Base-by-base conservation (phyloP, 2,329 filamentous ascomycete genomes). In the Trichoderma endophyticum region DNA sequence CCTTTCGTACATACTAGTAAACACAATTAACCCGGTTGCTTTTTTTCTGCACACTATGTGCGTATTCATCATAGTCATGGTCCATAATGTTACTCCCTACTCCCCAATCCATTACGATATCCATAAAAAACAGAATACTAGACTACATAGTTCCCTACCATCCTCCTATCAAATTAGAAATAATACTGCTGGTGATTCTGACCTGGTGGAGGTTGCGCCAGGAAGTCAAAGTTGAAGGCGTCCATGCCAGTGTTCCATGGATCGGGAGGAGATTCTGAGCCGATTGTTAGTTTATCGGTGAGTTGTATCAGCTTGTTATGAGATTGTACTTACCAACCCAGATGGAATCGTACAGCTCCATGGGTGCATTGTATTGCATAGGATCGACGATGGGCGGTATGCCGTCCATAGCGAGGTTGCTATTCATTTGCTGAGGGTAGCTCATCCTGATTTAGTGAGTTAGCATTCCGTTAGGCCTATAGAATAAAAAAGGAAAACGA, bases 321-420 rank as follows among this genome's bases (percentile, higher is more conserved):
- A 26, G 26, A 26, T 56, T 43, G 21, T 34, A 83, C 87, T 79
- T 80, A 90, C 89, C 89, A 85, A 88, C 90, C 82, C 90, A 91
- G 60, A 91, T 91, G 4, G 88, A 90, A 76, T 91, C 89, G 77
- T 90, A 91, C 1, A 91, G 81, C 73, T 91, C 89, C 88, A 91
- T 89, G 1, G 89, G 89, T 48, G 89, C 89, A 84, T 91, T 88
- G 75, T 89, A 87, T 39, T 88, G 82, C 3, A 86, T 83, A 18
- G 87, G 87, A 73, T 90, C 89, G 12, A 88, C 81, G 84, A 88
- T 80, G 43, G 82, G 79, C 63, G 81, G 79, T 64, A 89, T 80
- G 60, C 85, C 85, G 7, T 86, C 79, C 39, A 88, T 77, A 63
- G 77, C 79, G 57, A 81, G 78, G 32, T 73, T 78, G 18, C 76